These are phyloP conservation scores for baker's yeast (Saccharomyces cerevisiae) DNA, from an alignment of 805 yeast genomes.

Conservation along the genomic window DNA sequence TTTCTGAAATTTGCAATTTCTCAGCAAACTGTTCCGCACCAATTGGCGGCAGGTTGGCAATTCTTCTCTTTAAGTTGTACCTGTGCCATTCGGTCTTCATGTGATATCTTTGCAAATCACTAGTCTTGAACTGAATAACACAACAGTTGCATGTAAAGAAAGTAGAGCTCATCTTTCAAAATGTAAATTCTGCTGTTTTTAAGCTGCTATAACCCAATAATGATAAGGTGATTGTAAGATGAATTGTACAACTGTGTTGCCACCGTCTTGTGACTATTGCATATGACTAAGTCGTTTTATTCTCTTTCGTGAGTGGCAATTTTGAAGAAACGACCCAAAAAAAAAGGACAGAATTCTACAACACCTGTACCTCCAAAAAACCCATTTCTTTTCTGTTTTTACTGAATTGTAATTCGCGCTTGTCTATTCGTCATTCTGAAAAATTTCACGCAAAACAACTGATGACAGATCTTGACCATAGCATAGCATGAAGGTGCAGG, in stretches of 20 bases:
- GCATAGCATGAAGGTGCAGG: not conserved
- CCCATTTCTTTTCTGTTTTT: not conserved
- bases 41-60: constrained; percentile 72
- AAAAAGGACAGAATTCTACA: not conserved
- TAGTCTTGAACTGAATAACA: constrained; percentile 64
- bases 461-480: not conserved
- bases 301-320: not conserved
- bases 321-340: not conserved
- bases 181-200: not conserved
- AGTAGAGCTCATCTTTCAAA: constrained; percentile 14
- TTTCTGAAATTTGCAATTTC: constrained; percentile 32
- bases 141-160: constrained; percentile 83
- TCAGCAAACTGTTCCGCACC: constrained; percentile 43
- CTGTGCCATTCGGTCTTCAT: constrained; percentile 99
- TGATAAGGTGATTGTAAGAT: not conserved
- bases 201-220: not conserved
- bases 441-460: not conserved
- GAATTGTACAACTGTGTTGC: not conserved
- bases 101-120: constrained; percentile 83
- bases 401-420: not conserved
- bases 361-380: not conserved
- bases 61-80: constrained; percentile 87
- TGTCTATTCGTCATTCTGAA: not conserved
- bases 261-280: not conserved
- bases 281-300: not conserved